A percentile compares a stretch with the other conserved stretches of the same genome.
Conservation (phyloP, 306 rosid species). For the Prunus mongolica region DNA sequence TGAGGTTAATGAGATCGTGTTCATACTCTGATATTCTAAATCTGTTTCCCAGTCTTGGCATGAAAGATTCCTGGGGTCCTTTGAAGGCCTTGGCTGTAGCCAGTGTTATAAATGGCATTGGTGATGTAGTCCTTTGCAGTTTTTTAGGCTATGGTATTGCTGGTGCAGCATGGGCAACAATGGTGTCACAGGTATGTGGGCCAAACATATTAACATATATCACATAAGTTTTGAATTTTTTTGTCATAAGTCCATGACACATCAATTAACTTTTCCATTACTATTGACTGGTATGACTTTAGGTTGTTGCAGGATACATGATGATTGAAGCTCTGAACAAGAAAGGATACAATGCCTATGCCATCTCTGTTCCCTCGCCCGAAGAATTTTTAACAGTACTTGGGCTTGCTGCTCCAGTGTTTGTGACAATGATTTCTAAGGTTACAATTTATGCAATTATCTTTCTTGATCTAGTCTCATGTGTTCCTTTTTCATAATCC, state of each 20-base stretch:
- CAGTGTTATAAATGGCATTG: constrained; percentile 54
- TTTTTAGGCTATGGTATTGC: constrained; percentile 59
- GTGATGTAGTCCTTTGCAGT: constrained; percentile 60
- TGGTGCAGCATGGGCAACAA: constrained; percentile 90
- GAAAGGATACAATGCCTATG: constrained; percentile 69
- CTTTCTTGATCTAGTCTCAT: constrained; percentile 9
- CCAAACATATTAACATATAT: neutral
- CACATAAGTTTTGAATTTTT: neutral
- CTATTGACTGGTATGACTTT: constrained; percentile 13
- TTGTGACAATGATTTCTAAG: constrained; percentile 79
- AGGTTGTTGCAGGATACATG: constrained; percentile 89
- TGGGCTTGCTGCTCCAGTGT: constrained; percentile 78
- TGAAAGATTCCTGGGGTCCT: constrained; percentile 96
- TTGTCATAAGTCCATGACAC: neutral
- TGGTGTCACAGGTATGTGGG: constrained; percentile 63
- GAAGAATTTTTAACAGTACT: constrained; percentile 50
- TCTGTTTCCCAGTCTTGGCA: constrained; percentile 58
- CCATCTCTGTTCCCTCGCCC: constrained; percentile 63
- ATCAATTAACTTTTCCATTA: constrained; percentile 9
- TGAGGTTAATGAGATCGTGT: neutral
- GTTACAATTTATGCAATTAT: constrained; percentile 33
- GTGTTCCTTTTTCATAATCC: neutral
- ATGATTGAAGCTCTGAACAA: constrained; percentile 69
- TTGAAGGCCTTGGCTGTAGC: constrained; percentile 71
- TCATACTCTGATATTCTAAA: constrained; percentile 8